phyloP scores from a whole-genome alignment of 2,329 filamentous ascomycete species.

The Paramyrothecium roridum region DNA sequence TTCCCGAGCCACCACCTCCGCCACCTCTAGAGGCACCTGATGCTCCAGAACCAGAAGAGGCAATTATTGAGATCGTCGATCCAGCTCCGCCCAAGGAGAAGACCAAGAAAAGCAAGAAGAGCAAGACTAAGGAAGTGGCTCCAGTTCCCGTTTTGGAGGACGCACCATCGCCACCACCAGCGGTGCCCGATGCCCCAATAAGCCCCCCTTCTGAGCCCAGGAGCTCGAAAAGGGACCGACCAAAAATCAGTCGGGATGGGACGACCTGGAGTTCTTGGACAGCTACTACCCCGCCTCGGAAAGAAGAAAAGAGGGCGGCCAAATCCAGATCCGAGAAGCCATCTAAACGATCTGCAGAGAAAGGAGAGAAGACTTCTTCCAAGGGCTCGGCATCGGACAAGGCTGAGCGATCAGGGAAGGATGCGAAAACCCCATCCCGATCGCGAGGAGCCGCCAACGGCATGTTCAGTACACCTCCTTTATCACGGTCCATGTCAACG shows the following conservation, averaged over 20 bases:
- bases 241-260: conserved; percentile 70
- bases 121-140: conserved; percentile 35
- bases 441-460: conserved; percentile 58
- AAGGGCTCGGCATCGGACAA: conserved; percentile 75
- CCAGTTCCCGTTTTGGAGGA: neutral
- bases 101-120: conserved; percentile 38
- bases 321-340: conserved; percentile 65
- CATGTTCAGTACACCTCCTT: conserved; percentile 65
- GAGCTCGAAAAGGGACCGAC: conserved; percentile 70
- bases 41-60: too few relatives aligned
- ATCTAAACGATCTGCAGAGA: conserved; percentile 51
- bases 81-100: conserved; percentile 4
- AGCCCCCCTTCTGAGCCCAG: conserved; percentile 54
- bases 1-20: neutral
- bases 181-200: conserved; percentile 36
- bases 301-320: conserved; percentile 46
- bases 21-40: neutral
- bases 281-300: conserved; percentile 41
- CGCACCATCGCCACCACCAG: conserved; percentile 30
- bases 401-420: conserved; percentile 45
- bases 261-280: conserved; percentile 76
- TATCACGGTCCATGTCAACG: conserved; percentile 67
- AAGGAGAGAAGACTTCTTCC: conserved; percentile 60
- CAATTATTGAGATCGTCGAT: conserved; percentile 1
- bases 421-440: conserved; percentile 47